These are phyloP conservation scores for Escovopsis weberi DNA, from an alignment of 2,329 filamentous ascomycete genomes.

Conservation along the genomic window DNA sequence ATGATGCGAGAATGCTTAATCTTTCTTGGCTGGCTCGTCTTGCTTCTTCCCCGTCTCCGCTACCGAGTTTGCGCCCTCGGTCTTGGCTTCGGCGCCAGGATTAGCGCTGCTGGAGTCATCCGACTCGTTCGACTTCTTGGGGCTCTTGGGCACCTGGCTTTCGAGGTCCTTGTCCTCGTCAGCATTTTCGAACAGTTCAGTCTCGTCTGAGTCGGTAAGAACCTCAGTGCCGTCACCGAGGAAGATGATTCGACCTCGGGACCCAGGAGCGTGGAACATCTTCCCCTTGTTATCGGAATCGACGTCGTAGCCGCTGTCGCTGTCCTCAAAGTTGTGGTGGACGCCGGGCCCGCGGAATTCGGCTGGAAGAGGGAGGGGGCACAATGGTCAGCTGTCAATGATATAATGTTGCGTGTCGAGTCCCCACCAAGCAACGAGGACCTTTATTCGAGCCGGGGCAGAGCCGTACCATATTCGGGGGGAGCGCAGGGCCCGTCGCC, in stretches of 20 bases:
- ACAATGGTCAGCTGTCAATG: conserved; percentile 12
- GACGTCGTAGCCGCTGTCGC: conserved; percentile 61
- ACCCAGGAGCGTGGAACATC: conserved; percentile 52
- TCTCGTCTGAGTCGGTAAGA: conserved; percentile 74
- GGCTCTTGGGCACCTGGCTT: conserved; percentile 61
- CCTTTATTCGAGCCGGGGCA: conserved; percentile 17
- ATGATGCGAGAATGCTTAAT: conserved; percentile 17
- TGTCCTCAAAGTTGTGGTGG: conserved; percentile 72
- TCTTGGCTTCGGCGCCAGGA: conserved; percentile 10
- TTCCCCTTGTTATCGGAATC: conserved; percentile 51
- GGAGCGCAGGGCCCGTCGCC: conserved; percentile 97
- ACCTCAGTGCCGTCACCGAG: conserved; percentile 92
- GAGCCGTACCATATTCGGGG: conserved; percentile 91
- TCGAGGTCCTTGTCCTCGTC: conserved; percentile 77
- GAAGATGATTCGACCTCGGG: conserved; percentile 79
- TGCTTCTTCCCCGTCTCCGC: conserved; percentile 13
- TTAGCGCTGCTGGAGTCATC: conserved; percentile 6
- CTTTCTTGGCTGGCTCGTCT: conserved; percentile 19
- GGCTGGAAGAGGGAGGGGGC: conserved; percentile 34
- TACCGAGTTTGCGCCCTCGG: conserved; percentile 12
- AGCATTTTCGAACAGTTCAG: conserved; percentile 81
- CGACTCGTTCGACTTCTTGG: conserved; percentile 13
- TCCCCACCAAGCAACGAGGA: conserved; percentile 3
- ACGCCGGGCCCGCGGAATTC: conserved; percentile 74
- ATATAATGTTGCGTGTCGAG: conserved; percentile 5